phyloP scores from a whole-genome alignment of 345 rosid genomes.

The Brassica carinata region DNA sequence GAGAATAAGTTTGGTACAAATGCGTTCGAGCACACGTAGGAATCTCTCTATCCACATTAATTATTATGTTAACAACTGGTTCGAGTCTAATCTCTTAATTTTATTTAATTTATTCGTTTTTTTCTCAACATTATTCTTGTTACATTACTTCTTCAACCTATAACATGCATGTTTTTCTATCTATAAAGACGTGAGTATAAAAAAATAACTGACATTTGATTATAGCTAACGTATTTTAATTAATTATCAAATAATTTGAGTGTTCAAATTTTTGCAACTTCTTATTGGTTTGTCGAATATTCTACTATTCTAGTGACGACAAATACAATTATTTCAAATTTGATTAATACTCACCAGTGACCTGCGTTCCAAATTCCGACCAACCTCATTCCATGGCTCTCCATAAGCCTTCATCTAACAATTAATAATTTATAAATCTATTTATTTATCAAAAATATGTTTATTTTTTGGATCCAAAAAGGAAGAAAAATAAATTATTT shows the following conservation, averaged over 20 bases:
- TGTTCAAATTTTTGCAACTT: background rate
- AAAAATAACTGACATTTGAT: too few relatives aligned
- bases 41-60: too few relatives aligned
- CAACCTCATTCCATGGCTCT: conserved; percentile 33
- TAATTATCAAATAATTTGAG: background rate
- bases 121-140: too few relatives aligned
- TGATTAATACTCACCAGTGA: conserved; percentile 27
- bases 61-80: background rate
- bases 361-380: conserved; percentile 28
- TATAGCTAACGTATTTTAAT: background rate
- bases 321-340: background rate
- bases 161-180: background rate
- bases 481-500: background rate
- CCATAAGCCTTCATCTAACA: background rate
- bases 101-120: too few relatives aligned
- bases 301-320: background rate
- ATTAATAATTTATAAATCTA: background rate
- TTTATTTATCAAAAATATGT: background rate
- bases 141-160: background rate
- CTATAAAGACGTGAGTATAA: too few relatives aligned
- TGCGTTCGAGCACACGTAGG: too few relatives aligned
- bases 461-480: background rate
- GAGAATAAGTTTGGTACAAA: too few relatives aligned
- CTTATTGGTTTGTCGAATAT: background rate
- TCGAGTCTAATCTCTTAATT: background rate